A percentile compares a stretch with the other conserved stretches of the same genome.
Evolutionary conservation across 306 rosid genomes (phyloP).

Genomic region (Trichosanthes truncata): DNA sequence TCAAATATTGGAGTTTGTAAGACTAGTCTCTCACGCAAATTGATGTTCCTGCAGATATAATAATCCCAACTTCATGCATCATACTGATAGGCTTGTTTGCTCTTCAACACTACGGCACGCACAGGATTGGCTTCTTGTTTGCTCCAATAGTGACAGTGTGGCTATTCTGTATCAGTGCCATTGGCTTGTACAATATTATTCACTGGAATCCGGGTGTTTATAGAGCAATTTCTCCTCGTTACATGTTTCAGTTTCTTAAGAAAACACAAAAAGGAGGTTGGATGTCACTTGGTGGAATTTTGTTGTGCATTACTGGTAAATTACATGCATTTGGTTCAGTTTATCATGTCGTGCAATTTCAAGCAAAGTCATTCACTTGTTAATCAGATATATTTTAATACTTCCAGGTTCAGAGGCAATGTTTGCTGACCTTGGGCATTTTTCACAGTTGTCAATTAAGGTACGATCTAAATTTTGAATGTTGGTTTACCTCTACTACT

Average conservation of each 20-base stretch:
- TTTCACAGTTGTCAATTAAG: slow-evolving; percentile 81
- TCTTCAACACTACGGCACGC: slow-evolving; percentile 95
- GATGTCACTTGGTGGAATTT: slow-evolving; percentile 91
- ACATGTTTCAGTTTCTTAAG: slow-evolving; percentile 49
- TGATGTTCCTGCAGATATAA: slow-evolving; percentile 53
- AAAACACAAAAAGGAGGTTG: slow-evolving; percentile 67
- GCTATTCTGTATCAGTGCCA: slow-evolving; percentile 76
- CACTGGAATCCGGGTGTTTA: slow-evolving; percentile 62
- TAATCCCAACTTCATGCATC: slow-evolving; percentile 75
- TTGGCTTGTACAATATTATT: slow-evolving; percentile 81
- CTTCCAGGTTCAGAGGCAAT: slow-evolving; percentile 87
- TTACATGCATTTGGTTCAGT: slow-evolving; percentile 17
- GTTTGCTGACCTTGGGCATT: slow-evolving; percentile 99
- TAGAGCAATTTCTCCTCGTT: slow-evolving; percentile 69
- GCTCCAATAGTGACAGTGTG: slow-evolving; percentile 77
- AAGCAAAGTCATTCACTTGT: background rate
- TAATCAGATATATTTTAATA: slow-evolving; percentile 13
- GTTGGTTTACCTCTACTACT: background rate
- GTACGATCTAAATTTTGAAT: slow-evolving; percentile 22
- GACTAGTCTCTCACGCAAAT: slow-evolving; percentile 8
- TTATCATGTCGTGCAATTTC: slow-evolving; percentile 10
- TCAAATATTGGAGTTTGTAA: background rate
- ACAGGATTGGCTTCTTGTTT: slow-evolving; percentile 84
- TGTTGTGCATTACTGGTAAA: slow-evolving; percentile 81
- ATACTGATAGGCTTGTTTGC: slow-evolving; percentile 74